phyloP scores from a whole-genome alignment of 2,329 filamentous ascomycete genomes.

The Elsinoe necatrix region DNA sequence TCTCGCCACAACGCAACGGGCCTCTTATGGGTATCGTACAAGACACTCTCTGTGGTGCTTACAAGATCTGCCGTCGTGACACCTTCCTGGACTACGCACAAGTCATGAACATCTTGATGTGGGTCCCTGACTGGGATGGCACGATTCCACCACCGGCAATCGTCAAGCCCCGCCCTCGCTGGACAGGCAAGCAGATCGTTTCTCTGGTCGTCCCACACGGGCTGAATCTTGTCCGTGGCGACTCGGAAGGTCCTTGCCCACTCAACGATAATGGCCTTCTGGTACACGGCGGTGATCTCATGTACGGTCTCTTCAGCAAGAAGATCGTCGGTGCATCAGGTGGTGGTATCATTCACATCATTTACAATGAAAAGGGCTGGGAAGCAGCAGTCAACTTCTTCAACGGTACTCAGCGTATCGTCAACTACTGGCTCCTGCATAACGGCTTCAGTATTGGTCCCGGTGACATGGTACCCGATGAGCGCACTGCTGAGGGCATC shows the following conservation, averaged over 20 bases:
- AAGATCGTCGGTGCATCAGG: constrained; percentile 85
- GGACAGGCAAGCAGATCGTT: constrained; percentile 97
- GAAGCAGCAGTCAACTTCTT: constrained; percentile 87
- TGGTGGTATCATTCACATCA: constrained; percentile 88
- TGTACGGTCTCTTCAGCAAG: constrained; percentile 87
- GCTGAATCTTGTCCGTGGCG: constrained; percentile 63
- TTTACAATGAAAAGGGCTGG: constrained; percentile 88
- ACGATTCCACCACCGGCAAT: constrained; percentile 91
- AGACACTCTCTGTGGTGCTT: constrained; percentile 90
- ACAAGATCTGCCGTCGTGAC: constrained; percentile 92
- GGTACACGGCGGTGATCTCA: constrained; percentile 77
- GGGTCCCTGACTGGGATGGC: constrained; percentile 97
- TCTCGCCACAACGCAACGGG: constrained; percentile 92
- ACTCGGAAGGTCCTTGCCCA: constrained; percentile 47
- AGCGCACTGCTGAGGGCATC: constrained; percentile 72
- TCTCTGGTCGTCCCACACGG: constrained; percentile 85
- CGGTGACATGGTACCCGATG: constrained; percentile 92
- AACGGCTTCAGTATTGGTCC: constrained; percentile 97
- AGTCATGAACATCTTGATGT: constrained; percentile 95
- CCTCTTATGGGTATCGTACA: constrained; percentile 99
- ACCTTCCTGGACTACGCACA: constrained; percentile 82
- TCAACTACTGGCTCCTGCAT: constrained; percentile 95
- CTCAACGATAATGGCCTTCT: constrained; percentile 69
- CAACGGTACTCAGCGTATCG: constrained; percentile 87
- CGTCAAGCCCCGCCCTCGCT: constrained; percentile 79